Evolutionary conservation across 176 grass and related monocot genomes (phyloP).

Genomic region (Cenchrus fungigraminus): DNA sequence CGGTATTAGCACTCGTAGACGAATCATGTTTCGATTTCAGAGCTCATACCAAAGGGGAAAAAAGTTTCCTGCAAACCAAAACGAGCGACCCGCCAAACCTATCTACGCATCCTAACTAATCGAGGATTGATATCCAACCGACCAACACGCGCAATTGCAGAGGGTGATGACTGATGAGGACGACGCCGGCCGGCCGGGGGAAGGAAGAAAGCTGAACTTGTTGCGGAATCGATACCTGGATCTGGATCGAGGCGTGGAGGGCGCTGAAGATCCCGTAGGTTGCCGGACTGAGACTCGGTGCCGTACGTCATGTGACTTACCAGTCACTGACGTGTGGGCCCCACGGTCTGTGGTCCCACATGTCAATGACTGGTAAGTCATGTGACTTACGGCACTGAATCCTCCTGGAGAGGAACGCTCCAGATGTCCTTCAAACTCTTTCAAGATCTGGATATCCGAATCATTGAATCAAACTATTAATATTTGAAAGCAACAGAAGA

Average conservation of each 20-base stretch:
- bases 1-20: not conserved
- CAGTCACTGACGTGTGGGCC: no score
- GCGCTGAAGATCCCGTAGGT: not conserved
- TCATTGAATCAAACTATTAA: not conserved
- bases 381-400: no score
- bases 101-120: not conserved
- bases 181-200: not conserved
- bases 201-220: not conserved
- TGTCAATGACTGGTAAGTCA: no score
- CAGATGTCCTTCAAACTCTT: not conserved
- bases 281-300: no score
- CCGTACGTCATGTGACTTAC: no score
- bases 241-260: not conserved
- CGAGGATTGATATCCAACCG: not conserved
- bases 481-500: not conserved
- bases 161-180: no score
- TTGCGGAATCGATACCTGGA: conserved; percentile 17
- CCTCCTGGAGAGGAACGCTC: not conserved
- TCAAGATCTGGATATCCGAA: conserved; percentile 5
- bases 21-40: not conserved
- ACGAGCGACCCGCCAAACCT: not conserved
- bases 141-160: not conserved
- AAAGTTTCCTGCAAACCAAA: not conserved
- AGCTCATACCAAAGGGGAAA: not conserved
- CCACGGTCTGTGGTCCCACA: no score